phyloP scores from a whole-genome alignment of 202 grass and related monocot genomes.

The Dendrocalamus latiflorus region DNA sequence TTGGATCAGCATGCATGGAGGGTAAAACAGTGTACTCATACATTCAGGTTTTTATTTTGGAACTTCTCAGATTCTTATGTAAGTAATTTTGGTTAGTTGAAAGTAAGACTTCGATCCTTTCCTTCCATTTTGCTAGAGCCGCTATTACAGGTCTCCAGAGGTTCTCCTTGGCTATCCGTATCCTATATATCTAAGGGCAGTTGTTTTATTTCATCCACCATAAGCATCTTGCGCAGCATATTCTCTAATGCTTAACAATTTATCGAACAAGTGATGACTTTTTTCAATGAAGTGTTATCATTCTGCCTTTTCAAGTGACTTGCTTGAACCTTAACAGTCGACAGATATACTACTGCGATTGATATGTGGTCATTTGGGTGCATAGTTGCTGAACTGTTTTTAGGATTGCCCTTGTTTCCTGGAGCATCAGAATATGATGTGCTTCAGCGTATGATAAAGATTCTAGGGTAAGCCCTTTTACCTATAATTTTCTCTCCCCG shows the following conservation, averaged over 20 bases:
- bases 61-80: conserved; percentile 20
- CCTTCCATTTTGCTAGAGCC: conserved; percentile 75
- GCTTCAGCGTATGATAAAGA: conserved; percentile 74
- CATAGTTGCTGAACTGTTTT: conserved; percentile 89
- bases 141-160: conserved; percentile 97
- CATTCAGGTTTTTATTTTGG: conserved; percentile 67
- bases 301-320: conserved; percentile 9
- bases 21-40: conserved; percentile 96
- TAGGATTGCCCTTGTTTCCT: conserved; percentile 95
- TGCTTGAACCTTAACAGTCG: conserved; percentile 50
- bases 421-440: conserved; percentile 94
- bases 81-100: conserved; percentile 21
- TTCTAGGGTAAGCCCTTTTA: conserved; percentile 61
- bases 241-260: conserved; percentile 4
- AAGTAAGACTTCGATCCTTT: conserved; percentile 21
- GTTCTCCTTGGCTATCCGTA: conserved; percentile 98
- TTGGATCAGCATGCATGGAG: conserved; percentile 97
- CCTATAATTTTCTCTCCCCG: background rate
- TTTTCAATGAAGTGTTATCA: background rate
- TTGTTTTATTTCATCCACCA: conserved; percentile 23
- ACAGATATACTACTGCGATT: conserved; percentile 85
- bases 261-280: background rate
- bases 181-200: conserved; percentile 40
- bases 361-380: conserved; percentile 99
- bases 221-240: conserved; percentile 15